Percentiles rank a stretch among this genome's conserved stretches.
Evolutionary conservation across 192 early-diverging fungal species (phyloP).

Genomic region (Geranomyces variabilis): DNA sequence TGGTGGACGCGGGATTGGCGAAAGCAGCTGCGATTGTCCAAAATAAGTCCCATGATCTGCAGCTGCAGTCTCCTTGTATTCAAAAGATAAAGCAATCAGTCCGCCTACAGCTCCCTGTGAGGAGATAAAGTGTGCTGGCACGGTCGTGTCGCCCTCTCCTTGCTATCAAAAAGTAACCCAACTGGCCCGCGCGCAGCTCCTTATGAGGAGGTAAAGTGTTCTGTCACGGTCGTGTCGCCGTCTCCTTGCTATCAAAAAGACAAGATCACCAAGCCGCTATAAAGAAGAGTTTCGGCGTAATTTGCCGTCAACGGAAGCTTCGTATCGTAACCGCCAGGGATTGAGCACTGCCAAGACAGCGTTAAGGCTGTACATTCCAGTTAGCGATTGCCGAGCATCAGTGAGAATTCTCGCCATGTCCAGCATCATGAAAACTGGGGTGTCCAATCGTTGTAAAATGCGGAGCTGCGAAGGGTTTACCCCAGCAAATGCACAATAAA

Average conservation of each 20-base stretch:
- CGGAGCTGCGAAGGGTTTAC: not conserved
- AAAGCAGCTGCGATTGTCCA: not conserved
- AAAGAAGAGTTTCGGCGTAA: not conserved
- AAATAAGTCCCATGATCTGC: slow-evolving; percentile 43
- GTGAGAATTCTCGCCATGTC: slow-evolving; percentile 4
- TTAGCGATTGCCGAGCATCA: slow-evolving; percentile 2
- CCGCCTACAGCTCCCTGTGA: too few species aligned
- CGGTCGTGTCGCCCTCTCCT: too few species aligned
- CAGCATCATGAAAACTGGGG: not conserved
- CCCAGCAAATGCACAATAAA: not conserved
- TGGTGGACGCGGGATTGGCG: not conserved
- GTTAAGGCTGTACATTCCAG: slow-evolving; percentile 5
- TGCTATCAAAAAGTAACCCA: too few species aligned
- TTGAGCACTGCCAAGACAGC: slow-evolving; percentile 5
- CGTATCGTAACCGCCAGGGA: slow-evolving; percentile 4
- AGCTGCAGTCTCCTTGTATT: too few species aligned
- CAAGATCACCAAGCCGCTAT: too few species aligned
- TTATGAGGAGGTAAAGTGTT: too few species aligned
- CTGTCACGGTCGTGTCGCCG: too few species aligned
- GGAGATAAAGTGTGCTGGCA: too few species aligned
- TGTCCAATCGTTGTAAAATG: not conserved
- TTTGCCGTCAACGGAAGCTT: not conserved
- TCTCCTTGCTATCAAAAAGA: too few species aligned
- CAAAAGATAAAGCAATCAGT: too few species aligned
- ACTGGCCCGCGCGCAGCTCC: too few species aligned